Evolutionary conservation across 495 filamentous ascomycete genomes (phyloP), one percentile per base, ranked within the genome.

Genomic region (Sabuloglossum arenarium): DNA sequence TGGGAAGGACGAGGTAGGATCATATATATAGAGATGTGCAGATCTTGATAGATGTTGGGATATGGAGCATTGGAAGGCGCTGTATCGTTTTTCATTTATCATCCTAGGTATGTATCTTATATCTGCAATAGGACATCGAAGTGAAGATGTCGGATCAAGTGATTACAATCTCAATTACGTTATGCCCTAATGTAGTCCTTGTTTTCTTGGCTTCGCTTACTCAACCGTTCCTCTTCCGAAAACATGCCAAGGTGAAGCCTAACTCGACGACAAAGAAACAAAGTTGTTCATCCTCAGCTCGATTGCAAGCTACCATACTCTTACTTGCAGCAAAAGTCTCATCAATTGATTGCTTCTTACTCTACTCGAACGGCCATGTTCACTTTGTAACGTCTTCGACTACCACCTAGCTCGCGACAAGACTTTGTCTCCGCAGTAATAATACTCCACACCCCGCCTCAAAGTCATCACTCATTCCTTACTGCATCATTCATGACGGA

Each of bases 1-100:
- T 98, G 34, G 91, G 91, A 14, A 78, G 93, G 64, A 86, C 83
- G 25, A 85, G 34, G 47, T 29, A 21, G 39, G 39, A 10, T 4
- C 39, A 3, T 0, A 3, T 43, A 16, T 21, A 10, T 11, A 32
- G 5, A 11, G n/a, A n/a, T n/a, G n/a, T n/a, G n/a, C n/a, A 32
- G 30, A 32, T 32, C 30, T 32, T 32, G 5, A 32, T 32, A 11
- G 11, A 4, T 32, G 11, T 11, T 11, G 11, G 4, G 30, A 32
- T 4, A 5, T 32, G 30, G 30, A 32, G 30, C 30, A 11, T 45
- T 63, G 56, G 27, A 59, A 27, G 52, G 11, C 39, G 19, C 45
- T 27, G 30, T 32, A 32, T 32, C 5, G 11, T n/a, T n/a, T n/a
- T 4, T 5, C 30, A 32, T 11, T 32, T 5, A 4, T 11, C 5